A percentile compares a stretch with the other conserved stretches of the same genome.
These are phyloP conservation scores for Sordaria brevicollis DNA, from an alignment of 495 filamentous ascomycete species.

Conservation along the genomic window DNA sequence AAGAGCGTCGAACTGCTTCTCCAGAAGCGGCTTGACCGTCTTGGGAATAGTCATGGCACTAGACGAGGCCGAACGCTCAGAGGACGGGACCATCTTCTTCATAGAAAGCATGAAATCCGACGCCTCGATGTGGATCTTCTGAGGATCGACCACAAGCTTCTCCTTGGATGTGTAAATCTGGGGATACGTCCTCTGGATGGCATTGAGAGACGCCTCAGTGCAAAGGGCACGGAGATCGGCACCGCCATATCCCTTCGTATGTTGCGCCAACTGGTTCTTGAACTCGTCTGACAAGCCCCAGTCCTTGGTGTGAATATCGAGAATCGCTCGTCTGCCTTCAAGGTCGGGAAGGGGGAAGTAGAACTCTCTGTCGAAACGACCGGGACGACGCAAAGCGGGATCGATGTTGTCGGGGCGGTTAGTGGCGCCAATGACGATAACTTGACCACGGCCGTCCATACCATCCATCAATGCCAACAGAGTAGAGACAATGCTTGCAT, in stretches of 20 bases:
- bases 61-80: conserved; percentile 75
- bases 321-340: conserved; percentile 67
- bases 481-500: conserved; percentile 95
- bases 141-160: conserved; percentile 81
- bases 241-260: conserved; percentile 94
- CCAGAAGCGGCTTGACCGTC: conserved; percentile 70
- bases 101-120: conserved; percentile 95
- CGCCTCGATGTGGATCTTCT: conserved; percentile 69
- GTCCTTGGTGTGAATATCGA: conserved; percentile 91
- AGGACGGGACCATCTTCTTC: conserved; percentile 93
- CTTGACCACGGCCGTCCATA: conserved; percentile 96
- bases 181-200: conserved; percentile 88
- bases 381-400: conserved; percentile 84
- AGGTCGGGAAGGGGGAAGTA: conserved; percentile 87
- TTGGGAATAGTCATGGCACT: conserved; percentile 68
- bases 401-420: conserved; percentile 97
- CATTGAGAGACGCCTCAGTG: conserved; percentile 97
- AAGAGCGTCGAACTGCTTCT: conserved; percentile 57
- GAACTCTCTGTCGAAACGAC: conserved; percentile 94
- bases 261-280: conserved; percentile 71
- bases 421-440: conserved; percentile 95
- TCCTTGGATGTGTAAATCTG: conserved; percentile 89
- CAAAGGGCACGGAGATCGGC: conserved; percentile 89
- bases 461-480: conserved; percentile 95
- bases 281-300: conserved; percentile 75